phyloP scores from a whole-genome alignment of 139 green algal genomes.

The Diplosphaera chodatii region DNA sequence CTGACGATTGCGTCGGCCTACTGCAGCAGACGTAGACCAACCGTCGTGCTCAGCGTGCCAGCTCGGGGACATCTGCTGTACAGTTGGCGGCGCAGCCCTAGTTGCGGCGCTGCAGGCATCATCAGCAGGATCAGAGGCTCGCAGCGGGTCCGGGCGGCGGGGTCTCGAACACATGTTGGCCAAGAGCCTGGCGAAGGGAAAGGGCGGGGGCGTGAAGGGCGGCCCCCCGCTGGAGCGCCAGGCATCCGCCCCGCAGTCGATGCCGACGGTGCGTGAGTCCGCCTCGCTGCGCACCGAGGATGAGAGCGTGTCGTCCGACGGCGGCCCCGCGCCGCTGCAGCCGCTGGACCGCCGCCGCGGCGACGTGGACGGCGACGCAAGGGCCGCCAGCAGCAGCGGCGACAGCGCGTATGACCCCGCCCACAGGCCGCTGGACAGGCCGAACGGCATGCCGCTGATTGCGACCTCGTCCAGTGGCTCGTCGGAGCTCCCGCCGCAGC shows the following conservation, averaged over 20 bases:
- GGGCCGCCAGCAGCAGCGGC: neutral
- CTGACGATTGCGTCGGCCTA: too few species aligned
- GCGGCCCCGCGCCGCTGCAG: neutral
- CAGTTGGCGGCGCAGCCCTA: too few species aligned
- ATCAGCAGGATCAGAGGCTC: too few species aligned
- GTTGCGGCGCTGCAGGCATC: too few species aligned
- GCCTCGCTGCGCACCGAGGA: neutral
- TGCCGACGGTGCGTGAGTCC: neutral
- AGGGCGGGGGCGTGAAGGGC: neutral
- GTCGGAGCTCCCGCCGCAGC: too few species aligned
- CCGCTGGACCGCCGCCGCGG: too few species aligned
- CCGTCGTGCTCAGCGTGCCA: too few species aligned
- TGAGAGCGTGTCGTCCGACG: neutral
- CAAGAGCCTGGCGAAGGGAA: neutral
- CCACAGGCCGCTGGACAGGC: neutral
- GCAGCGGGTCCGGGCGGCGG: too few species aligned
- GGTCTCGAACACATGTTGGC: neutral
- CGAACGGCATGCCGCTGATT: neutral
- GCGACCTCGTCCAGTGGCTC: too few species aligned
- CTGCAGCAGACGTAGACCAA: too few species aligned
- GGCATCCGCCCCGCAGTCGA: neutral
- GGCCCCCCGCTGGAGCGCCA: neutral
- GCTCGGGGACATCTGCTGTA: too few species aligned
- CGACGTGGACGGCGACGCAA: too few species aligned
- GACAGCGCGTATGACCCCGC: neutral